Percentiles rank a stretch among this genome's conserved stretches.
These are phyloP conservation scores for Hippophae gyantsensis DNA, from an alignment of 306 rosid species.

Conservation along the genomic window DNA sequence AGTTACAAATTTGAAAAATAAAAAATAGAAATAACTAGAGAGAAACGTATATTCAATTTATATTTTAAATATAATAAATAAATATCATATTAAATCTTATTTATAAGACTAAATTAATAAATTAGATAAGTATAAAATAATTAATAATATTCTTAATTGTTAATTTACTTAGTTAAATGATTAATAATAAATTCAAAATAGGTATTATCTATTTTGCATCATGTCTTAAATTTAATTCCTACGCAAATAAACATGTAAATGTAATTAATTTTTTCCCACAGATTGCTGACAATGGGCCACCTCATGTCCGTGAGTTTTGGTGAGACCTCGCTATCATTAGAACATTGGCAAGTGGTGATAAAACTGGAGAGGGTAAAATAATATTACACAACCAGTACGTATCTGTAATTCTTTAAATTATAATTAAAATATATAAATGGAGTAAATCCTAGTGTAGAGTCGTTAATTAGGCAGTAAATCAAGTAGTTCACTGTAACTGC, in stretches of 20 bases:
- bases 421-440: neutral
- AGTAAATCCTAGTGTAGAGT: constrained; percentile 11
- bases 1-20: no score
- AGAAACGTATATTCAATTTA: no score
- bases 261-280: constrained; percentile 16
- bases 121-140: no score
- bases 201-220: no score
- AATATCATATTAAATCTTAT: no score
- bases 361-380: constrained; percentile 68
- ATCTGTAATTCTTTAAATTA: neutral
- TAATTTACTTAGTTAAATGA: no score
- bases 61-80: no score
- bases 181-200: no score
- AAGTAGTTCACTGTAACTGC: no score
- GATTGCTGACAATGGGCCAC: constrained; percentile 82
- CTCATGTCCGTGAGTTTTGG: constrained; percentile 66
- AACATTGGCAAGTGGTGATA: constrained; percentile 86
- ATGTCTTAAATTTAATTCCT: neutral
- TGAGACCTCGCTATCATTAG: constrained; percentile 54
- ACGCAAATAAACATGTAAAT: neutral
- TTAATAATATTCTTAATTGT: no score
- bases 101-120: no score
- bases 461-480: neutral
- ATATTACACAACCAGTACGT: constrained; percentile 6
- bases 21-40: no score